A percentile compares a stretch with the other conserved stretches of the same genome.
phyloP scores from a whole-genome alignment of 2,329 filamentous ascomycete genomes.

The Claviceps maximensis region DNA sequence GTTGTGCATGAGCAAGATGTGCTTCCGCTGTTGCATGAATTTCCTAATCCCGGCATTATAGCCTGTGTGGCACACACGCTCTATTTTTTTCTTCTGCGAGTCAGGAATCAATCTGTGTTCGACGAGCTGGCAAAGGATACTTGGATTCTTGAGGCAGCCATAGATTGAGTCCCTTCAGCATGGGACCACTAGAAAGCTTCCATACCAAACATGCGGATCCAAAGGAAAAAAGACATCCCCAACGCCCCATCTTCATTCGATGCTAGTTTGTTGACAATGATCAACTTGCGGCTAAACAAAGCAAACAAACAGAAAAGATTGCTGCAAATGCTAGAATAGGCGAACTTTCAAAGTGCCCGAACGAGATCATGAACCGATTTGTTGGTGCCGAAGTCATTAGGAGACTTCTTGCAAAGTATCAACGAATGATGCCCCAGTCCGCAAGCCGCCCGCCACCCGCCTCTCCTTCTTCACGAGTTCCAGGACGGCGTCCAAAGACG shows the following conservation, averaged over 20 bases:
- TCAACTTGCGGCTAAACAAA: background rate
- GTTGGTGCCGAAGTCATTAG: background rate
- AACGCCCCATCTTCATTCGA: background rate
- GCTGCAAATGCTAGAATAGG: background rate
- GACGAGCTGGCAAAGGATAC: background rate
- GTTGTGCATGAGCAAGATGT: constrained; percentile 1
- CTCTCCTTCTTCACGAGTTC: constrained; percentile 55
- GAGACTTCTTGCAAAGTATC: background rate
- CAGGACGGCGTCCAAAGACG: constrained; percentile 74
- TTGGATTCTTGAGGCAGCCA: background rate
- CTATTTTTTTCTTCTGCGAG: background rate
- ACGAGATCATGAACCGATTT: background rate
- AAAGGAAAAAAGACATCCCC: background rate
- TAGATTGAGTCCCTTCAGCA: background rate
- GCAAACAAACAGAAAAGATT: background rate
- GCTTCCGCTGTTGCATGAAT: constrained; percentile 1
- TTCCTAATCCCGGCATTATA: background rate
- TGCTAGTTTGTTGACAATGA: background rate
- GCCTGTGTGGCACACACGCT: background rate
- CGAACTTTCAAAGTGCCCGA: background rate
- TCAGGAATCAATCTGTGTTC: background rate
- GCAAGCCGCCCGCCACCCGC: constrained; percentile 47
- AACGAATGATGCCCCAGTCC: constrained; percentile 76
- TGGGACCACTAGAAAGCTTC: background rate
- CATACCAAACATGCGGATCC: background rate